A percentile compares a stretch with the other conserved stretches of the same genome.
Evolutionary conservation across 2,329 filamentous ascomycete genomes (phyloP).

Genomic region (Fusarium hainanense): DNA sequence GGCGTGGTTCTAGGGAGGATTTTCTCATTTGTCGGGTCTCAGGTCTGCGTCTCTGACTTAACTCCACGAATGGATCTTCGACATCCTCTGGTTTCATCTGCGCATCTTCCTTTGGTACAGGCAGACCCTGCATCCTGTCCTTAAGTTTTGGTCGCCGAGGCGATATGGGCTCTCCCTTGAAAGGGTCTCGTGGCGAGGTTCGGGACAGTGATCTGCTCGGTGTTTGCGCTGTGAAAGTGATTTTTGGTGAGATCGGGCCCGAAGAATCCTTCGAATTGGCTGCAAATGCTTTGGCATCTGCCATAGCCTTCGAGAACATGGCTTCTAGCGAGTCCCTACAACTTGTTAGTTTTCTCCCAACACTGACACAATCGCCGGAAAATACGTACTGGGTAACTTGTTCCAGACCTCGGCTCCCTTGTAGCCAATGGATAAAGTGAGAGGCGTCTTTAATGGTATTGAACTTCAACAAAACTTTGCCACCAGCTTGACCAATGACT

Average conservation of each 20-base stretch:
- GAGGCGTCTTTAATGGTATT: constrained; percentile 7
- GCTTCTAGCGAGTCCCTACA: constrained; percentile 27
- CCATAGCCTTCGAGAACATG: constrained; percentile 7
- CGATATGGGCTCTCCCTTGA: constrained; percentile 15
- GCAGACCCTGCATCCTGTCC: constrained; percentile 40
- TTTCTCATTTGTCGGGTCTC: constrained; percentile 45
- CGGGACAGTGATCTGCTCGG: not conserved
- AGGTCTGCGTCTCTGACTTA: constrained; percentile 22
- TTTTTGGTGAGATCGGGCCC: not conserved
- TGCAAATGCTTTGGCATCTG: constrained; percentile 2
- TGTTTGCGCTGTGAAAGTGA: not conserved
- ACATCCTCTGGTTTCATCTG: not conserved
- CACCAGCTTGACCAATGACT: not conserved
- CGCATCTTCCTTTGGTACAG: not conserved
- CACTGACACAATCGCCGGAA: not conserved
- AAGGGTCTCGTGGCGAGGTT: constrained; percentile 12
- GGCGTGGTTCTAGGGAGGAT: constrained; percentile 25
- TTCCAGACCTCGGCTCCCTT: not conserved
- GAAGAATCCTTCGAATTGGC: not conserved
- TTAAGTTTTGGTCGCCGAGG: constrained; percentile 40
- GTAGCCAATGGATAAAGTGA: constrained; percentile 33
- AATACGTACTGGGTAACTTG: constrained; percentile 31
- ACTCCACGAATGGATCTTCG: not conserved
- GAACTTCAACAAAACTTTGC: constrained; percentile 42
- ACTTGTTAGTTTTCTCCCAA: constrained; percentile 8